Percentiles rank a stretch among this genome's conserved stretches.
phyloP scores from a whole-genome alignment of 2,329 filamentous ascomycete genomes.

The Polytolypa hystricis region DNA sequence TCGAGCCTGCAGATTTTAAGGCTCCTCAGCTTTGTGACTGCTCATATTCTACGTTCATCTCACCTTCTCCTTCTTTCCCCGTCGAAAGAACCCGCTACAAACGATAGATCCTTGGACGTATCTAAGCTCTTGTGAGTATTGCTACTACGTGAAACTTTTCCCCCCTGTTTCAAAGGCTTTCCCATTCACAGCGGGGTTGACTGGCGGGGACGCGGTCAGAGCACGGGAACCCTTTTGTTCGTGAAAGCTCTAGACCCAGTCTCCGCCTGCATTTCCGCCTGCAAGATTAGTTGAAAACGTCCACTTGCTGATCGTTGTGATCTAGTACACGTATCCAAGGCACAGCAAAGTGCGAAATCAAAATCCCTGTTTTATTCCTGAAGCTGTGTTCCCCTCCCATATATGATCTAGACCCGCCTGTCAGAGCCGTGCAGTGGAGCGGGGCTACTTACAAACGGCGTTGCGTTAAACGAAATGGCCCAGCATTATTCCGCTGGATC shows the following conservation, averaged over 20 bases:
- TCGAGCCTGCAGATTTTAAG: too few relatives aligned
- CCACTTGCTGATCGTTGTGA: too few relatives aligned
- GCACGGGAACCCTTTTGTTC: not conserved
- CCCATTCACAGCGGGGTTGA: too few relatives aligned
- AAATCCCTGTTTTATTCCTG: not conserved
- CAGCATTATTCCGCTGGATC: not conserved
- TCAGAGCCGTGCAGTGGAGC: too few relatives aligned
- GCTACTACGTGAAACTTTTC: not conserved
- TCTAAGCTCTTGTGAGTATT: not conserved
- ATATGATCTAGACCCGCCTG: constrained; percentile 7
- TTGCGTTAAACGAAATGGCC: not conserved
- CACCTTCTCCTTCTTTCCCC: not conserved
- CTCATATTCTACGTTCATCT: not conserved
- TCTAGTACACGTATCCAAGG: not conserved
- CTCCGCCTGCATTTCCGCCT: not conserved
- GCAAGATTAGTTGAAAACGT: not conserved
- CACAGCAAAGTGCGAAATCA: not conserved
- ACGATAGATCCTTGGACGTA: not conserved
- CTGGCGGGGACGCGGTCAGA: not conserved
- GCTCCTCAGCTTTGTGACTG: not conserved
- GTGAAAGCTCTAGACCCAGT: not conserved
- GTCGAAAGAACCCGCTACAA: not conserved
- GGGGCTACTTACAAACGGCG: not conserved
- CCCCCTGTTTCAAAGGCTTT: not conserved
- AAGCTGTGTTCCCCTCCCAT: not conserved